phyloP scores from a whole-genome alignment of 2,329 filamentous ascomycete species.

The Xylariaceae sp. region DNA sequence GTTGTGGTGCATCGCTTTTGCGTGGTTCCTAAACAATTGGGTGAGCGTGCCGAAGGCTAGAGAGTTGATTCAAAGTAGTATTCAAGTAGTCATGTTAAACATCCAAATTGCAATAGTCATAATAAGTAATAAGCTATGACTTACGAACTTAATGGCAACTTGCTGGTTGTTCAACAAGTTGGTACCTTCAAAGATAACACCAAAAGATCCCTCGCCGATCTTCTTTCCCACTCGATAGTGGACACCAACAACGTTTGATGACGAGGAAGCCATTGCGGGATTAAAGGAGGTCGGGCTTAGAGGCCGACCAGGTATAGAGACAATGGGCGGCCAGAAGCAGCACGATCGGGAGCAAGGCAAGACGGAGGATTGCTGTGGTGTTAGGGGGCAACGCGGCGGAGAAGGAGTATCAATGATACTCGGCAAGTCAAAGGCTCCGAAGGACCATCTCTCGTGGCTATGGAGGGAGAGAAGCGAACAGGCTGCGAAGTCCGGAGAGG shows the following conservation, averaged over 20 bases:
- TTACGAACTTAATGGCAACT: conserved; percentile 98
- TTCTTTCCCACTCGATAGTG: conserved; percentile 99
- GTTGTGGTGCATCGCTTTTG: conserved; percentile 96
- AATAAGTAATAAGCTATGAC: conserved; percentile 46
- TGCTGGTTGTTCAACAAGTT: conserved; percentile 99
- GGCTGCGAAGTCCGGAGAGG: conserved; percentile 21
- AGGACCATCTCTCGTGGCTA: conserved; percentile 37
- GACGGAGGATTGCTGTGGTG: conserved; percentile 17
- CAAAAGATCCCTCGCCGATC: conserved; percentile 97
- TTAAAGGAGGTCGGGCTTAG: conserved; percentile 8
- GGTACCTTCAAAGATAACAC: conserved; percentile 98
- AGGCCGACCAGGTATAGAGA: conserved; percentile 23
- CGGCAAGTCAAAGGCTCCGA: conserved; percentile 30
- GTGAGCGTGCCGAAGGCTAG: conserved; percentile 5
- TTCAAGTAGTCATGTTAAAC: background rate
- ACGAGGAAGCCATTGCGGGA: conserved; percentile 77
- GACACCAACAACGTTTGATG: conserved; percentile 96
- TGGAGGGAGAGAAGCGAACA: conserved; percentile 29
- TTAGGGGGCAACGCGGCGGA: conserved; percentile 15
- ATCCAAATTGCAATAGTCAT: background rate
- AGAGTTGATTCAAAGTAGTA: background rate
- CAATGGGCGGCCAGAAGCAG: conserved; percentile 15
- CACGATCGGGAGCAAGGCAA: conserved; percentile 9
- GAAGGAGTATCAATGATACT: conserved; percentile 40
- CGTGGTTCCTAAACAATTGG: conserved; percentile 75